Base-by-base conservation (phyloP, 2,329 filamentous ascomycete genomes). In the Huntiella omanensis region DNA sequence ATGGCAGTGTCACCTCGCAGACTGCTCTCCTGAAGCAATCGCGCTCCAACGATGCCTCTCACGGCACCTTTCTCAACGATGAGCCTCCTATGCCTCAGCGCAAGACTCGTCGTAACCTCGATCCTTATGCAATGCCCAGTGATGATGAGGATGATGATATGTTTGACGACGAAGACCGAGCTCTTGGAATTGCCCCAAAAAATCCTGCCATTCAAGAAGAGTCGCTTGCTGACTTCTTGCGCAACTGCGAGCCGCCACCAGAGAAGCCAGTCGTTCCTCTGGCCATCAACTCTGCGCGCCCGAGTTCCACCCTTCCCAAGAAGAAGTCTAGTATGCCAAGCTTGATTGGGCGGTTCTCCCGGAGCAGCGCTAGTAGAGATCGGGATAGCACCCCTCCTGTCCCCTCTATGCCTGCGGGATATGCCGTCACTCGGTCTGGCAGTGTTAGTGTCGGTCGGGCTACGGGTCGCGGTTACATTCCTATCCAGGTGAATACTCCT, bases 71-170 rank as follows among this genome's bases (percentile, higher is more conserved):
- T 51, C 67, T 67, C 22, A 67, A 71, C 2, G 67, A 68, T 2
- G 67, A 68, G 1, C 65, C 71, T 42, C 67, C 68, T 56, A 70
- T 77, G 57, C 80, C 83, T 4, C 72, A 75, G 54, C 75, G 82
- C 46, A 93, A 83, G 56, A 83, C 80, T 39, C 74, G 80, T 40
- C 77, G 84, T 22, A 75, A 86, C 44, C 82, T 75, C 48, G 91
- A 98, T 55, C 91, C 88, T 0, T 96, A 96, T 53, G 84, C 86
- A n/a, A 84, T 96, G 52, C 87, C 95, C 56, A 67, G 77, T 28
- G 82, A 78, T 54, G 80, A 84, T 47, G 75, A 81, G 46, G 77
- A 77, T 4, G 68, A 77, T 6, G 40, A 43, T 17, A 8, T 43
- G 2, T 46, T 50, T 15, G 70, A 74, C 11, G 69, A 77, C 1